phyloP scores from a whole-genome alignment of 768 basidiomycete genomes.

The Suillus cothurnatus region DNA sequence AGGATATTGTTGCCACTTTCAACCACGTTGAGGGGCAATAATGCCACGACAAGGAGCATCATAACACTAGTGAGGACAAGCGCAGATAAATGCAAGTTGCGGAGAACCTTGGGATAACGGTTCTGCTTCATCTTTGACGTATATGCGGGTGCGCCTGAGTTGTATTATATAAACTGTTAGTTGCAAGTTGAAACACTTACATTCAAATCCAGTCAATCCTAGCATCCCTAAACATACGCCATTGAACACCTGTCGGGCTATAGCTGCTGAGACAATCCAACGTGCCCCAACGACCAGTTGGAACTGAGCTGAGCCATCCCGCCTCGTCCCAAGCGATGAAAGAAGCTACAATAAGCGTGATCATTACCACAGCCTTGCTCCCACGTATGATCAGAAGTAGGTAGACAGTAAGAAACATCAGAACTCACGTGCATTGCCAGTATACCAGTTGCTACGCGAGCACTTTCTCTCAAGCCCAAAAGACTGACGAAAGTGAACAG shows the following conservation, averaged over 20 bases:
- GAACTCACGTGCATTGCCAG: slow-evolving; percentile 59
- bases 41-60: slow-evolving; percentile 60
- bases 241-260: slow-evolving; percentile 55
- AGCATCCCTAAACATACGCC: slow-evolving; percentile 74
- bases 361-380: slow-evolving; percentile 56
- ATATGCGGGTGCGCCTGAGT: slow-evolving; percentile 63
- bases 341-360: slow-evolving; percentile 51
- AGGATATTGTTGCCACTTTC: slow-evolving; percentile 60
- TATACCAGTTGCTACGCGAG: slow-evolving; percentile 57
- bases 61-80: slow-evolving; percentile 57
- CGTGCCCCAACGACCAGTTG: slow-evolving; percentile 54
- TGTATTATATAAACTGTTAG: neutral
- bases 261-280: slow-evolving; percentile 28
- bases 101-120: slow-evolving; percentile 57
- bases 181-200: slow-evolving; percentile 30
- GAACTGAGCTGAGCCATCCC: slow-evolving; percentile 50
- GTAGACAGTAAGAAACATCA: neutral
- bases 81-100: slow-evolving; percentile 64
- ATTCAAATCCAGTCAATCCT: slow-evolving; percentile 73
- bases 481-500: slow-evolving; percentile 58
- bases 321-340: slow-evolving; percentile 49
- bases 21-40: slow-evolving; percentile 54
- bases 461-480: slow-evolving; percentile 62
- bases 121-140: slow-evolving; percentile 59
- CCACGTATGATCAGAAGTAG: slow-evolving; percentile 1